Evolutionary conservation across 108 stramenopile genomes (phyloP).

Genomic region (Epipyxis sp.): DNA sequence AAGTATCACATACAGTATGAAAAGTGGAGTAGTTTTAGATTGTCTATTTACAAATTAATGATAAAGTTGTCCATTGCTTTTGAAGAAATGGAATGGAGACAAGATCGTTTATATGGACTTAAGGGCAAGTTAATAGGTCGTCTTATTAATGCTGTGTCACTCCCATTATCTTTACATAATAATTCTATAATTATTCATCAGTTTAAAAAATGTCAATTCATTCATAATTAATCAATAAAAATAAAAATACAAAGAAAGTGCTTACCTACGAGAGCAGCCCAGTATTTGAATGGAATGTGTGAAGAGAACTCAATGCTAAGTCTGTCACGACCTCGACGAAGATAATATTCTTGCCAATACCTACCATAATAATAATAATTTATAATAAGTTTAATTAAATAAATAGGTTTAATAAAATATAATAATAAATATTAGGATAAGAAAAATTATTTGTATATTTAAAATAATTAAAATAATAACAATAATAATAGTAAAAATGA

Average conservation of each 20-base stretch:
- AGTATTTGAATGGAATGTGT: slow-evolving; percentile 73
- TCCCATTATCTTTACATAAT: slow-evolving; percentile 65
- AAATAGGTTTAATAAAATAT: too few relatives aligned
- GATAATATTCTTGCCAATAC: slow-evolving; percentile 81
- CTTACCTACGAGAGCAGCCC: slow-evolving; percentile 62
- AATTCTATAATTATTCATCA: neutral
- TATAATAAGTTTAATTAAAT: too few relatives aligned
- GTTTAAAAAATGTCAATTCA: neutral
- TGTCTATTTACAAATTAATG: neutral
- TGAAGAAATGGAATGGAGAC: neutral
- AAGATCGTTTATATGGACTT: slow-evolving; percentile 50
- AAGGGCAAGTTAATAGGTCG: slow-evolving; percentile 54
- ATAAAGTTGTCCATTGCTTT: neutral
- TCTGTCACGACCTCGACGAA: slow-evolving; percentile 73
- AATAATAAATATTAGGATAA: too few relatives aligned
- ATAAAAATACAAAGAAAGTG: slow-evolving; percentile 31
- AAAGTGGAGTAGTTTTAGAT: too few relatives aligned
- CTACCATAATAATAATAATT: too few relatives aligned
- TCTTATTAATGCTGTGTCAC: slow-evolving; percentile 52
- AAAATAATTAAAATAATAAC: too few relatives aligned
- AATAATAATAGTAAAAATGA: too few relatives aligned
- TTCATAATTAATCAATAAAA: too few relatives aligned
- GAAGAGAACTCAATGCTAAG: slow-evolving; percentile 76
- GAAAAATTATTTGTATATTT: too few relatives aligned
- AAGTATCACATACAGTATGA: too few relatives aligned